These are phyloP conservation scores for Luzula sylvatica DNA, from an alignment of 176 grass and related monocot genomes.

Conservation along the genomic window DNA sequence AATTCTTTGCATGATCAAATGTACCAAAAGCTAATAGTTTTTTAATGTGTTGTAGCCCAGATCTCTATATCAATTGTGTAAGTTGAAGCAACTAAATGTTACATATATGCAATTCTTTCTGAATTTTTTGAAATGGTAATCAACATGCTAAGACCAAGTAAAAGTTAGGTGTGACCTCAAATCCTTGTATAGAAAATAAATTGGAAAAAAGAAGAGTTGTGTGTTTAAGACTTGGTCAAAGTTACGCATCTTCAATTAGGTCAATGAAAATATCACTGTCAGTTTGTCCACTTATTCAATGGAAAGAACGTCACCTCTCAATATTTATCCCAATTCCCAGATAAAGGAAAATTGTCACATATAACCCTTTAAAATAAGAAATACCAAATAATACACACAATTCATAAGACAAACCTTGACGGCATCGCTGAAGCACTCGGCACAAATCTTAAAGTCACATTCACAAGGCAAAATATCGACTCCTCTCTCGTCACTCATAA, in stretches of 20 bases:
- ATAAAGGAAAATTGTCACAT: background rate
- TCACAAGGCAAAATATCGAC: slow-evolving; percentile 80
- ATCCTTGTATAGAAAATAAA: too few species aligned
- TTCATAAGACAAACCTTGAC: slow-evolving; percentile 37
- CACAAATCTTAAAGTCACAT: slow-evolving; percentile 94
- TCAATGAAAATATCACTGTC: background rate
- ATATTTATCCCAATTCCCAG: background rate
- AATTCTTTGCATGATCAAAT: background rate
- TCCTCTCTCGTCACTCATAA: slow-evolving; percentile 89
- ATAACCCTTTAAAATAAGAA: background rate
- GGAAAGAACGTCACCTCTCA: background rate
- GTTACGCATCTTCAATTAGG: background rate
- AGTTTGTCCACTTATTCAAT: background rate
- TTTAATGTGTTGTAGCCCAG: background rate
- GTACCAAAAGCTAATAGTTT: background rate
- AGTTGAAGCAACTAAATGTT: background rate
- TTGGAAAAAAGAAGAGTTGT: too few species aligned
- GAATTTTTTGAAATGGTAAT: slow-evolving; percentile 3
- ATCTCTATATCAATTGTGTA: background rate
- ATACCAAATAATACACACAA: background rate
- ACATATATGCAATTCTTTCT: slow-evolving; percentile 5
- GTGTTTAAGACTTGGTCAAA: slow-evolving; percentile 7
- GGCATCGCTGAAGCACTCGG: slow-evolving; percentile 76
- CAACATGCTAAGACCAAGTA: slow-evolving; percentile 6
- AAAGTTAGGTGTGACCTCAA: slow-evolving; percentile 7